phyloP scores from a whole-genome alignment of 257 asterid genomes.

The Solanum lycopersicoides region DNA sequence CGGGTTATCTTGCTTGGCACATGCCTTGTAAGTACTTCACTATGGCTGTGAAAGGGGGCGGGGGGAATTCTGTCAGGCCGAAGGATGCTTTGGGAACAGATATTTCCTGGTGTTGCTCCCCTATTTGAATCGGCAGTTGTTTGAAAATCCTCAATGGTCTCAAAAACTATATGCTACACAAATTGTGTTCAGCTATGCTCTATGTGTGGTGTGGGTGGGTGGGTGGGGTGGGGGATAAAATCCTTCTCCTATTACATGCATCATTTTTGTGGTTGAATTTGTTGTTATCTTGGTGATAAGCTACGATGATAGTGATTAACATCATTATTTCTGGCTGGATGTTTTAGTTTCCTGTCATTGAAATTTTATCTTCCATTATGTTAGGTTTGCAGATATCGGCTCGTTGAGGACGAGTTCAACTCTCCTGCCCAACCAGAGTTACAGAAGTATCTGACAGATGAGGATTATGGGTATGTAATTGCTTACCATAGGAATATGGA shows the following conservation, averaged over 20 bases:
- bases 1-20: neutral
- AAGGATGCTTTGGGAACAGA: neutral
- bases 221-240: neutral
- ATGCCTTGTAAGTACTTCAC: neutral
- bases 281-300: neutral
- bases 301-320: neutral
- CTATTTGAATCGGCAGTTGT: neutral
- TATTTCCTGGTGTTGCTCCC: neutral
- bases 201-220: neutral
- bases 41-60: neutral
- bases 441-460: constrained; percentile 76
- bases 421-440: constrained; percentile 67
- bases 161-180: neutral
- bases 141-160: neutral
- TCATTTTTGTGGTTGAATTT: neutral
- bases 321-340: neutral
- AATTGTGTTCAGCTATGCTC: neutral
- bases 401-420: constrained; percentile 76
- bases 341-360: neutral
- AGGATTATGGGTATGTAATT: constrained; percentile 62
- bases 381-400: constrained; percentile 85
- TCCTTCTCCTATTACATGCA: neutral
- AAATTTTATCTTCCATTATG: neutral
- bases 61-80: neutral
- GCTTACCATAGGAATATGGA: neutral